A percentile compares a stretch with the other conserved stretches of the same genome.
Evolutionary conservation across 2,329 filamentous ascomycete genomes (phyloP).

Genomic region (Dothideomycetes sp.): DNA sequence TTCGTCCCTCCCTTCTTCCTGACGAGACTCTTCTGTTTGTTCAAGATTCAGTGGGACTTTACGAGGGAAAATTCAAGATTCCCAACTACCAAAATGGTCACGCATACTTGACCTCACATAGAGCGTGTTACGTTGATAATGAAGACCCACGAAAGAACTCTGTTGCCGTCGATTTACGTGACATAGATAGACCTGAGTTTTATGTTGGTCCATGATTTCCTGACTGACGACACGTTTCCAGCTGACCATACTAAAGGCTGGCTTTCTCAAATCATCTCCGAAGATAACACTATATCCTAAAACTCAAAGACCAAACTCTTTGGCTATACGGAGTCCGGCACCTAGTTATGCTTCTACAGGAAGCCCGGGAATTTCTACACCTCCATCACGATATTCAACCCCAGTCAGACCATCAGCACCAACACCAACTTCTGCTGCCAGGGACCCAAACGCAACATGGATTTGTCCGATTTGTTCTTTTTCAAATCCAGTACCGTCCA

Average conservation of each 20-base stretch:
- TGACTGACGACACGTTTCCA: constrained; percentile 2
- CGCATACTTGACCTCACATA: constrained; percentile 91
- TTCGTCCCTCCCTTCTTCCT: constrained; percentile 81
- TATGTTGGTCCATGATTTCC: constrained; percentile 54
- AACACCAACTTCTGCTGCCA: constrained; percentile 33
- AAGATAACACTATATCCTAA: constrained; percentile 89
- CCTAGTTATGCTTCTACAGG: constrained; percentile 36
- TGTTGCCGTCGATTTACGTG: constrained; percentile 74
- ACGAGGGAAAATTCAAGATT: constrained; percentile 96
- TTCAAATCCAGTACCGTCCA: constrained; percentile 83
- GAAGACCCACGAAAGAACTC: constrained; percentile 76
- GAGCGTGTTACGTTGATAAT: constrained; percentile 89
- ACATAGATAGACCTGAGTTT: constrained; percentile 82
- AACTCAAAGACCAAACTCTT: constrained; percentile 53
- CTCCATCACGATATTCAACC: constrained; percentile 30
- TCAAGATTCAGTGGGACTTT: constrained; percentile 92
- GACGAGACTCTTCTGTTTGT: constrained; percentile 95
- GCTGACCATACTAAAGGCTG: constrained; percentile 44
- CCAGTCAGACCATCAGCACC: constrained; percentile 28
- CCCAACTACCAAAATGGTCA: constrained; percentile 90
- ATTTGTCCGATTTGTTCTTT: constrained; percentile 94
- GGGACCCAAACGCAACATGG: constrained; percentile 63
- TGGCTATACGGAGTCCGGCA: constrained; percentile 43
- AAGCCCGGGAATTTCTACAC: constrained; percentile 37
- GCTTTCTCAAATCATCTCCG: constrained; percentile 87